A percentile compares a stretch with the other conserved stretches of the same genome.
Conservation (phyloP, 2,329 filamentous ascomycete species). For the Arachnomyces sp. region DNA sequence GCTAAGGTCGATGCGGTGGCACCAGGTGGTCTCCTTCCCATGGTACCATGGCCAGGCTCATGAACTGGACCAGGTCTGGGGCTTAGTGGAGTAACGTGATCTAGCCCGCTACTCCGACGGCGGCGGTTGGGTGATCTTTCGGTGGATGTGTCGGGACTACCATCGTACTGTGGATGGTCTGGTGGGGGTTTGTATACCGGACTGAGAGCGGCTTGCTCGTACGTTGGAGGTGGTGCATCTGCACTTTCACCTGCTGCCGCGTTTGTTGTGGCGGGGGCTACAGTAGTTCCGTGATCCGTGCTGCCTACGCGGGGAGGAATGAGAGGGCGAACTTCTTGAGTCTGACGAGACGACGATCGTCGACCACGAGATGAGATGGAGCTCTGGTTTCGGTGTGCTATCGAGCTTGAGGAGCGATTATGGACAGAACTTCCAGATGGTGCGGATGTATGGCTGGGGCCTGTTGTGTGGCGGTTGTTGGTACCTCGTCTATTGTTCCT, state of each 20-base stretch:
- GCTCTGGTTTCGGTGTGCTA: background rate
- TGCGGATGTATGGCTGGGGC: constrained; percentile 9
- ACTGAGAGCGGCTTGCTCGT: constrained; percentile 56
- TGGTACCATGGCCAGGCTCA: constrained; percentile 2
- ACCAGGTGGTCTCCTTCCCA: constrained; percentile 12
- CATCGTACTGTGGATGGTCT: constrained; percentile 28
- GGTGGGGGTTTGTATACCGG: constrained; percentile 49
- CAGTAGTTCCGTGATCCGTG: constrained; percentile 11
- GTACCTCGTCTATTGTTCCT: constrained; percentile 17
- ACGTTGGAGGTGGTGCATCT: constrained; percentile 55
- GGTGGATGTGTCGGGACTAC: constrained; percentile 10
- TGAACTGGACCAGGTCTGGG: background rate
- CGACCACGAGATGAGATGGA: constrained; percentile 10
- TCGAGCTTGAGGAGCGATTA: constrained; percentile 17
- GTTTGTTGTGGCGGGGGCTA: constrained; percentile 14
- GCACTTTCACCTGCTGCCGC: constrained; percentile 26
- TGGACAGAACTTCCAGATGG: constrained; percentile 3
- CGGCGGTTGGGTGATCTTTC: constrained; percentile 6
- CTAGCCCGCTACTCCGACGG: background rate
- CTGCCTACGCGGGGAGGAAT: constrained; percentile 36
- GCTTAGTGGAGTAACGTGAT: no score
- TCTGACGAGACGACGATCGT: constrained; percentile 19
- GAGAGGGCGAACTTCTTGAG: constrained; percentile 31
- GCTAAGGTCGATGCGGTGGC: constrained; percentile 9
- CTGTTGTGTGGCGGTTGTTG: constrained; percentile 15